Evolutionary conservation across 2,329 filamentous ascomycete genomes (phyloP), one percentile per base, ranked within the genome.

Genomic region (Botrytis tulipae): DNA sequence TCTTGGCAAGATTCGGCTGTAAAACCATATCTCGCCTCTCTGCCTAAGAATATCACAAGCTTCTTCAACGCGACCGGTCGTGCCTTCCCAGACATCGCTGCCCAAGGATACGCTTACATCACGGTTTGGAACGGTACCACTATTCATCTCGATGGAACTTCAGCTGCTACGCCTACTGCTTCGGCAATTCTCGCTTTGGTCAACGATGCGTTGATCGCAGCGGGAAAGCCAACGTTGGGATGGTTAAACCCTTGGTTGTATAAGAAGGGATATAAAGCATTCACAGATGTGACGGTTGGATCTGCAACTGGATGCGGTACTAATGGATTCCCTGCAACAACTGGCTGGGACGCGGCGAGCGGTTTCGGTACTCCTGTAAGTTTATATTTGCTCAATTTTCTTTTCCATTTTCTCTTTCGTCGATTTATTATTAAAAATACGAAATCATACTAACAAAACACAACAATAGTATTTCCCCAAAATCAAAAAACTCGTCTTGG

Each of bases 131-230:
- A 83, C 65, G 82, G 82, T 4, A 80, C 75, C 0, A 75, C 79
- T 32, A 78, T 79, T 8, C 76, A 79, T 0, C 83, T 88, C n/a
- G 84, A 83, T 54, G 87, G 87, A 9, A 87, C 85, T 5, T 86
- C 83, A 12, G 88, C 88, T 25, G 85, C 88, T 2, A 82, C 86
- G 0, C 90, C 90, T 0, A 82, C 88, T 0, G 86, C 87, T 1
- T 85, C 87, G 0, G 87, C 85, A 16, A 83, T 92, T 71, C 83
- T 92, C 46, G 82, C 86, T 3, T 83, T 92, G 3, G 82, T 92
- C 62, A 92, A 92, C 75, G 89, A 91, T 75, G 88, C 87, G 0
- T 82, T 89, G 25, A 80, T 91, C n/a, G 82, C 85, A 1, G 82
- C 82, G 16, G 86, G 87, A 3, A 85, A 86, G 78, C 79, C 78